Conservation (phyloP, 2,329 filamentous ascomycete genomes). For the Talaromyces sp. region DNA sequence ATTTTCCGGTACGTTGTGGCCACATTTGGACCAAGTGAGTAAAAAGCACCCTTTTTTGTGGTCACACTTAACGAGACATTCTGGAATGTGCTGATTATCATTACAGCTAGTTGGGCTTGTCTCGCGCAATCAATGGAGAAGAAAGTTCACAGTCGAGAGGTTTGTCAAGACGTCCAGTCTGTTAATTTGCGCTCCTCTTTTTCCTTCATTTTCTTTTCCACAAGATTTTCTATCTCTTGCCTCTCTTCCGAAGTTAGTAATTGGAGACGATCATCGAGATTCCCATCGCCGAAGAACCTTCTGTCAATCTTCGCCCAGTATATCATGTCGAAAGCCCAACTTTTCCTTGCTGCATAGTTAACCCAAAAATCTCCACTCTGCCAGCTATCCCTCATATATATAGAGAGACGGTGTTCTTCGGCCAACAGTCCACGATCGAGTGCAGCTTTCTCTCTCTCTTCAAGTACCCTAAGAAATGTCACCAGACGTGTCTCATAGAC, state of each 20-base stretch:
- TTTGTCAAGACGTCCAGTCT: no score
- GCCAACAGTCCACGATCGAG: slow-evolving; percentile 4
- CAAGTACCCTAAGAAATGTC: slow-evolving; percentile 14
- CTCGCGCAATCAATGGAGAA: no score
- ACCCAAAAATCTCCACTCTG: slow-evolving; percentile 19
- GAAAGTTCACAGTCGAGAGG: no score
- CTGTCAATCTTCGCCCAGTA: slow-evolving; percentile 21
- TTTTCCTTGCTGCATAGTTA: slow-evolving; percentile 15
- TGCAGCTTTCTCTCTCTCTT: slow-evolving; percentile 11
- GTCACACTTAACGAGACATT: no score
- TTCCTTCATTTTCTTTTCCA: slow-evolving; percentile 14
- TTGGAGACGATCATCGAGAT: slow-evolving; percentile 13
- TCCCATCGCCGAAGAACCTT: slow-evolving; percentile 16
- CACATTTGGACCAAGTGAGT: no score
- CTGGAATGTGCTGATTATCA: no score
- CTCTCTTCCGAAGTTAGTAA: slow-evolving; percentile 17
- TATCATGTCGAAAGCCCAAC: slow-evolving; percentile 19
- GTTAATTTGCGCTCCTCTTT: background rate
- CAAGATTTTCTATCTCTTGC: slow-evolving; percentile 13
- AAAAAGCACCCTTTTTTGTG: no score
- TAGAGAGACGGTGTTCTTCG: slow-evolving; percentile 10
- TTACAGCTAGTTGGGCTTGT: no score
- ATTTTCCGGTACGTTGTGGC: no score
- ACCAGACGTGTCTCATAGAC: slow-evolving; percentile 28
- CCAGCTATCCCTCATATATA: slow-evolving; percentile 17